Evolutionary conservation across 1,139 yeast genomes (phyloP), one percentile per base, ranked within the genome.

Genomic region (Lodderomyces metapsilosis): DNA sequence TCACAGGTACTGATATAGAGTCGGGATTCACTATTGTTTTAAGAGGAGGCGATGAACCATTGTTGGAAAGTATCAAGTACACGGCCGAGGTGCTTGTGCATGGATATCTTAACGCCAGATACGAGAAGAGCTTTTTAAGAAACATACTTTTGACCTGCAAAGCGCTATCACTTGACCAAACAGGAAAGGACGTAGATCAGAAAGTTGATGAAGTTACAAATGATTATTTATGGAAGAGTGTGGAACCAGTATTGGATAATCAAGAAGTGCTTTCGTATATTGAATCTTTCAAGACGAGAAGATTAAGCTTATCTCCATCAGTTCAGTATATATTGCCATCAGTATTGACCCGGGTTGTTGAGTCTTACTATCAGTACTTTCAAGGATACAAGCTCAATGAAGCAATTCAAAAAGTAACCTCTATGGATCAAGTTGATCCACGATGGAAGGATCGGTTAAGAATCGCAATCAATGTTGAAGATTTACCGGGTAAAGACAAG

Each of bases 1-100:
- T 94, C 44, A 76, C 83, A 2, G 98, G 97, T 0, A 83, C 89
- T 51, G 82, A 85, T 36, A 71, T 77, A 17, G 79, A 78, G 34
- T 64, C 83, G 0, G 98, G 98, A 0, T 84, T 92, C 36, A 89
- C 98, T 0, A 76, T 92, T 15, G 70, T 87, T 7, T 64, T 94
- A 20, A 71, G 98, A 45, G 98, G 98, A 2, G 84, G 81, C 0
- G 76, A 77, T 50, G 78, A 71, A 36, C 82, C 78, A 2, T 57
- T 72, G 1, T 62, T 91, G 47, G 74, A 80, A 40, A 78, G 80
- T 42, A 74, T 91, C 18, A 94, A 94, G 57, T 82, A 83, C 43
- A 84, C 91, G 1, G 74, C 87, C 2, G 95, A 88, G 51, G 83
- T 92, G 38, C 74, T 91, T 78, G 76, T 87, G 4, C 84, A 86